These are phyloP conservation scores for Alternaria arbusti DNA, from an alignment of 2,329 filamentous ascomycete species.

Conservation along the genomic window DNA sequence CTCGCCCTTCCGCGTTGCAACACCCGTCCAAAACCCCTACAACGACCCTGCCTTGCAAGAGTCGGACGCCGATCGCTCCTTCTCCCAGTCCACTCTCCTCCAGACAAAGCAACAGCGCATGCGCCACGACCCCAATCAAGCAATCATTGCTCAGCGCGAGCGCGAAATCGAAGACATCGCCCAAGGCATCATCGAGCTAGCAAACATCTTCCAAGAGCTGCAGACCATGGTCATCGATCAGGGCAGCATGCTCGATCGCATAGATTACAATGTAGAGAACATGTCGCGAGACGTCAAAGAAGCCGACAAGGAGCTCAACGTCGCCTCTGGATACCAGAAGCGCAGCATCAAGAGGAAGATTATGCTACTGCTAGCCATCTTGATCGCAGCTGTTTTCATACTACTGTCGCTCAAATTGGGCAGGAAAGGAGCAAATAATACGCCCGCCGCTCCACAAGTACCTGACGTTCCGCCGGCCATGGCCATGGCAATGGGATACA, in stretches of 20 bases:
- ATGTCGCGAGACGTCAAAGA: conserved; percentile 94
- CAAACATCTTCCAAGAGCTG: conserved; percentile 94
- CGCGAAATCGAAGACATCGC: conserved; percentile 98
- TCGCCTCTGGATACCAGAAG: conserved; percentile 87
- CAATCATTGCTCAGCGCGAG: conserved; percentile 87
- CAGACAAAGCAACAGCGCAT: conserved; percentile 71
- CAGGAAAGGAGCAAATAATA: conserved; percentile 42
- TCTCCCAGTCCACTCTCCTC: conserved; percentile 87
- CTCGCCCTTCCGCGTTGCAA: conserved; percentile 54
- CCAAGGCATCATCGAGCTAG: conserved; percentile 95
- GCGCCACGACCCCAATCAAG: conserved; percentile 72
- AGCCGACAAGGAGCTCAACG: conserved; percentile 88
- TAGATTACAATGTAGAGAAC: conserved; percentile 88
- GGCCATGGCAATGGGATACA: conserved; percentile 13
- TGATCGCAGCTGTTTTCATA: conserved; percentile 86
- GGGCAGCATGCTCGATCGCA: conserved; percentile 59
- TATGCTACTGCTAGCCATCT: conserved; percentile 82
- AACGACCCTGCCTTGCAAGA: conserved; percentile 83
- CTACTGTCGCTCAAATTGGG: conserved; percentile 83
- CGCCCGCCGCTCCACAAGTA: conserved; percentile 21
- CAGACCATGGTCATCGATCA: conserved; percentile 80
- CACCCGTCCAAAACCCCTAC: conserved; percentile 67
- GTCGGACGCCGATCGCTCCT: conserved; percentile 90
- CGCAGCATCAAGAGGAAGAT: conserved; percentile 90
- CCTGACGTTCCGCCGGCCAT: conserved; percentile 28